Base-by-base conservation (phyloP, 1,284 basidiomycete genomes). In the Tausonia pullulans region DNA sequence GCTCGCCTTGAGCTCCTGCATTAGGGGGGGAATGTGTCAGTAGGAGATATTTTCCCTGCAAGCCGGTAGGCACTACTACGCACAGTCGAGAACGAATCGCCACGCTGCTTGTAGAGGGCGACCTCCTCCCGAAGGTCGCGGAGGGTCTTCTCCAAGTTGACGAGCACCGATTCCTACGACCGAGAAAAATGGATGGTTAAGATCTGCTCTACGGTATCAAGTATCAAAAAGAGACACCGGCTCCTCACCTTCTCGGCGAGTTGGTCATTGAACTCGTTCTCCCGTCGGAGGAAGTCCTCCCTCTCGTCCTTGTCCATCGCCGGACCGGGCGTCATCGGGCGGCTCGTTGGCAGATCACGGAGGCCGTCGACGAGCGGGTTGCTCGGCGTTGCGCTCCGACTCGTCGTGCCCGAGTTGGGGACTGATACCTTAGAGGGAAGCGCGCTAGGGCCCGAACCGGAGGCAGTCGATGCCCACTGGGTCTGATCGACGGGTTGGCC, bases 221-320 rank as follows among this genome's bases (percentile, higher is more conserved):
- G 27, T 27, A 27, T 2, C 27, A 27, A 27, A 27, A 27, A 27
- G 27, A 27, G 27, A 27, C 27, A 27, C 27, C 27, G 27, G 0
- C 58, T 66, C 58, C 77, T 68, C 59, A 79, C 81, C 72, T 80
- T 91, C 79, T 98, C 95, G 1, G 89, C 90, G 57, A 99, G 80
- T 72, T 87, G 83, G 76, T 99, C 95, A 68, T 86, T 92, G 66
- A 99, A 81, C 77, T 99, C 95, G 73, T 98, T 98, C 81, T 99
- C 96, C 67, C 95, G 80, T 74, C 85, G 86, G 76, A 99, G 78
- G 82, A 98, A 98, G 68, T 98, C 95, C 69, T 99, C 95, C 68
- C 93, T 81, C 78, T 99, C 95, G 73, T 98, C 96, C 80, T 94
- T 93, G 69, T 96, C 93, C 71, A 98, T 75, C 50, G 89, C 81